A percentile compares a stretch with the other conserved stretches of the same genome.
Conservation (phyloP, 23 red algal species). For the Gracilaria caudata region DNA sequence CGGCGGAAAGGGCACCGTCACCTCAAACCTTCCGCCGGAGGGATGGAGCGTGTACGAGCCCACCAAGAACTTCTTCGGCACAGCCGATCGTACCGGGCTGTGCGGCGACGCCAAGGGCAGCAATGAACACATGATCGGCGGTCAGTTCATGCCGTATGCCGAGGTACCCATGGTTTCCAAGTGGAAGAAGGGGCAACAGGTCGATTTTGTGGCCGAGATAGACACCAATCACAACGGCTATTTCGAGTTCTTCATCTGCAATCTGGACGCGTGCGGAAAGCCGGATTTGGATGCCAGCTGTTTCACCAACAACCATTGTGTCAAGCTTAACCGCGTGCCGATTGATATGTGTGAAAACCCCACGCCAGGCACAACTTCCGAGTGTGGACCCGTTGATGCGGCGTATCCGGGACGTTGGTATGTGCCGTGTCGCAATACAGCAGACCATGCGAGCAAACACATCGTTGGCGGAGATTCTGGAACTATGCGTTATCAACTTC, state of each 20-base stretch:
- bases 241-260: slow-evolving; percentile 72
- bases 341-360: slow-evolving; percentile 32
- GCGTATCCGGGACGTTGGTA: slow-evolving; percentile 66
- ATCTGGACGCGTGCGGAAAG: slow-evolving; percentile 46
- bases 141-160: slow-evolving; percentile 39
- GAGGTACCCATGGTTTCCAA: slow-evolving; percentile 24
- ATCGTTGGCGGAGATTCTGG: slow-evolving; percentile 57
- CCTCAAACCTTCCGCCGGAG: slow-evolving; percentile 30
- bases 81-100: slow-evolving; percentile 22
- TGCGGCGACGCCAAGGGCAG: slow-evolving; percentile 37
- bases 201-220: slow-evolving; percentile 58
- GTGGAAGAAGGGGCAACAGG: slow-evolving; percentile 29
- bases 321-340: slow-evolving; percentile 40
- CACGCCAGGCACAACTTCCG: background rate
- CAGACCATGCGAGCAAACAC: slow-evolving; percentile 25
- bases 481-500: slow-evolving; percentile 67
- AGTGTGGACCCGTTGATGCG: slow-evolving; percentile 67
- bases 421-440: slow-evolving; percentile 58
- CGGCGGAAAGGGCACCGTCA: slow-evolving; percentile 53
- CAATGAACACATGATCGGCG: slow-evolving; percentile 32
- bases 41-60: slow-evolving; percentile 62
- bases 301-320: slow-evolving; percentile 48
- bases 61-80: slow-evolving; percentile 48
- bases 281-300: slow-evolving; percentile 26
- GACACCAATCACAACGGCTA: slow-evolving; percentile 78